Evolutionary conservation across 1,284 basidiomycete genomes (phyloP).

Genomic region (Anthracocystis panici-leucophaei): DNA sequence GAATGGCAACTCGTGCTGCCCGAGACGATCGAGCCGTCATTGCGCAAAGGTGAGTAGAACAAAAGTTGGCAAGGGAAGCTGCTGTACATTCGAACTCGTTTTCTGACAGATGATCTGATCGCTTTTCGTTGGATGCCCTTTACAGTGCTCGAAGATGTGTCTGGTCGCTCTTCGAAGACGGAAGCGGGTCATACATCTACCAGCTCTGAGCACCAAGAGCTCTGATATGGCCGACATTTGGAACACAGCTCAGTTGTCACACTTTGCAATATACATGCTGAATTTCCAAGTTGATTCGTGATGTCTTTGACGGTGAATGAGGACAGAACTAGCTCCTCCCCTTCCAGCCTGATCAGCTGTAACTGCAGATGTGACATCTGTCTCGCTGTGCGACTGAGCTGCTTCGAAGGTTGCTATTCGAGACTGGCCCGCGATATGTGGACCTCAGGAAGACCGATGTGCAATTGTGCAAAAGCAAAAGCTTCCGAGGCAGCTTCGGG

Average conservation of each 20-base stretch:
- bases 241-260: background rate
- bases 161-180: conserved; percentile 9
- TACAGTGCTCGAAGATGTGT: conserved; percentile 26
- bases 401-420: too few species aligned
- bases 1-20: conserved; percentile 65
- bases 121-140: background rate
- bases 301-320: too few species aligned
- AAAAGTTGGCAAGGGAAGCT: background rate
- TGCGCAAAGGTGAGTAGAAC: conserved; percentile 41
- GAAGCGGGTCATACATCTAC: background rate
- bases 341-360: too few species aligned
- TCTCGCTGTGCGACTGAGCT: too few species aligned
- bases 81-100: background rate
- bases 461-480: too few species aligned
- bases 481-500: too few species aligned
- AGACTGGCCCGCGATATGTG: too few species aligned
- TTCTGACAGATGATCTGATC: background rate
- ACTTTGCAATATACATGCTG: background rate
- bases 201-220: conserved; percentile 15
- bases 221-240: conserved; percentile 1
- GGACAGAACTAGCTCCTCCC: too few species aligned
- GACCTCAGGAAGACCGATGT: too few species aligned
- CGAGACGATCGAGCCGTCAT: conserved; percentile 48
- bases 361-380: too few species aligned
- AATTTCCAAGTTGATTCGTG: background rate